Conservation (phyloP, 1,284 basidiomycete species). For the Fomitopsis schrenkii region DNA sequence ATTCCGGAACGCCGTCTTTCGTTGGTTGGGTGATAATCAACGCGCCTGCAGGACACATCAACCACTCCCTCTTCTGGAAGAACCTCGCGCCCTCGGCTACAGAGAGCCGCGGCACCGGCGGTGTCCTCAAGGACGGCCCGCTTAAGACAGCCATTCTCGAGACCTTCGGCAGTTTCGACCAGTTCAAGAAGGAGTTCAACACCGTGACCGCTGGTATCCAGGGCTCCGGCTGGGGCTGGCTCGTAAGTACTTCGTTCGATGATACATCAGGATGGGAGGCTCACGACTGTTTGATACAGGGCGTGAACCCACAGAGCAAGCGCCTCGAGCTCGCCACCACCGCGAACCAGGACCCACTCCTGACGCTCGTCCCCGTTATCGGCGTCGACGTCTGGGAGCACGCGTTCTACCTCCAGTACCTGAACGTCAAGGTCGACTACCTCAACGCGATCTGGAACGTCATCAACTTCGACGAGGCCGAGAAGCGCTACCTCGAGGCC, state of each 20-base stretch:
- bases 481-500: slow-evolving; percentile 59
- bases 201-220: slow-evolving; percentile 79
- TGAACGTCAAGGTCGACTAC: slow-evolving; percentile 72
- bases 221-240: slow-evolving; percentile 93
- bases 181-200: slow-evolving; percentile 79
- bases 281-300: slow-evolving; percentile 35
- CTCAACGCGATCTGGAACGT: slow-evolving; percentile 80
- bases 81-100: slow-evolving; percentile 76
- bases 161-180: slow-evolving; percentile 82
- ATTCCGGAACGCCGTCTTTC: too few species aligned
- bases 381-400: slow-evolving; percentile 91
- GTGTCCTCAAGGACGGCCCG: slow-evolving; percentile 66
- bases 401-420: slow-evolving; percentile 77
- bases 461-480: slow-evolving; percentile 80
- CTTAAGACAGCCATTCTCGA: slow-evolving; percentile 81
- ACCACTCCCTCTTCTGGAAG: slow-evolving; percentile 97
- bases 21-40: too few species aligned
- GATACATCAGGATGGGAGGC: neutral
- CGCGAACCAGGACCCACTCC: slow-evolving; percentile 87
- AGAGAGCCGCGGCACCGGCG: slow-evolving; percentile 49
- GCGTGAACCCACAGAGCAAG: slow-evolving; percentile 57
- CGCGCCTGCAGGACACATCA: slow-evolving; percentile 68
- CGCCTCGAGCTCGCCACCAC: slow-evolving; percentile 76
- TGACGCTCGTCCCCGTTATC: slow-evolving; percentile 73
- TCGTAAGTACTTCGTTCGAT: slow-evolving; percentile 45